Percentiles rank a stretch among this genome's conserved stretches.
These are phyloP conservation scores for Pseudevernia furfuracea DNA, from an alignment of 495 filamentous ascomycete species.

Conservation along the genomic window DNA sequence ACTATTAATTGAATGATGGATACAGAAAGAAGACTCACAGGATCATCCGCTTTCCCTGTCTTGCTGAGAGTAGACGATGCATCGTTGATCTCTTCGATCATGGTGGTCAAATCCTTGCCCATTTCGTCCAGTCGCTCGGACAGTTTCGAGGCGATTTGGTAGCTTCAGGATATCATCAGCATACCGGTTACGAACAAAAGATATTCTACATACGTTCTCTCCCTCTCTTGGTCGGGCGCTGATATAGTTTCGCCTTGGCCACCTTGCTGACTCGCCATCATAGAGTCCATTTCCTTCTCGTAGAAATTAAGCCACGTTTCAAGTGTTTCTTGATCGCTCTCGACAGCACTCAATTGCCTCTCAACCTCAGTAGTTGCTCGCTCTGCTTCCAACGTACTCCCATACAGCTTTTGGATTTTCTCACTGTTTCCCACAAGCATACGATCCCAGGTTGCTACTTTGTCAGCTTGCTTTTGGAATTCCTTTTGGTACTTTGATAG, in stretches of 20 bases:
- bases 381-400: slow-evolving; percentile 82
- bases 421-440: slow-evolving; percentile 84
- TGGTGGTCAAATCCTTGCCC: slow-evolving; percentile 80
- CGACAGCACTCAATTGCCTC: slow-evolving; percentile 76
- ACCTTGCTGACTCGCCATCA: slow-evolving; percentile 61
- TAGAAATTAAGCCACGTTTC: slow-evolving; percentile 77
- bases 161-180: slow-evolving; percentile 39
- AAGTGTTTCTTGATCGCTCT: slow-evolving; percentile 86
- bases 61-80: slow-evolving; percentile 77
- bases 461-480: slow-evolving; percentile 79
- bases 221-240: slow-evolving; percentile 87
- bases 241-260: slow-evolving; percentile 61
- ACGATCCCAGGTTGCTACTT: slow-evolving; percentile 85
- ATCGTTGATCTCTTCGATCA: slow-evolving; percentile 97
- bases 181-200: background rate
- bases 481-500: slow-evolving; percentile 92
- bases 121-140: slow-evolving; percentile 81
- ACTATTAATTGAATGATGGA: background rate
- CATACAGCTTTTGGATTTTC: slow-evolving; percentile 84
- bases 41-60: slow-evolving; percentile 82
- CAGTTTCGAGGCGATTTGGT: slow-evolving; percentile 83
- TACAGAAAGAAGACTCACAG: slow-evolving; percentile 51
- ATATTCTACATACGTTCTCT: slow-evolving; percentile 58
- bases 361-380: slow-evolving; percentile 85
- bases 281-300: slow-evolving; percentile 77